phyloP scores from a whole-genome alignment of 1,139 yeast species.

The Schwanniomyces etchellsii region DNA sequence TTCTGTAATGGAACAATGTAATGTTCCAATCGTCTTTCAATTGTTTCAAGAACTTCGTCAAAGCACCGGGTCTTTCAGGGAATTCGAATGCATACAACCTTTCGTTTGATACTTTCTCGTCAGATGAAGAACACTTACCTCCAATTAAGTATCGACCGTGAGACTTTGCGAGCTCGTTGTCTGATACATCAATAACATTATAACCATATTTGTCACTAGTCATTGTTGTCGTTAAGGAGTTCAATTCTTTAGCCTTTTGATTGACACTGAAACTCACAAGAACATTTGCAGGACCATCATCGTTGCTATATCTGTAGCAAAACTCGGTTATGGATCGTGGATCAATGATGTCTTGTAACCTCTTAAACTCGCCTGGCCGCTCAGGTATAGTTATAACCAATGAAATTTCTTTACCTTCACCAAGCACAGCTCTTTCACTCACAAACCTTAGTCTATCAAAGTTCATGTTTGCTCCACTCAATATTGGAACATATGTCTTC shows the following conservation, averaged over 20 bases:
- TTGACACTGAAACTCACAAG: conserved; percentile 83
- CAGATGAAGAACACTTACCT: conserved; percentile 56
- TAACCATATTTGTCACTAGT: conserved; percentile 38
- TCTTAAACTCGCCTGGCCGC: conserved; percentile 80
- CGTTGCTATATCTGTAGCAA: conserved; percentile 62
- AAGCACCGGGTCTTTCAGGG: conserved; percentile 96
- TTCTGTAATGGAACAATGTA: conserved; percentile 91
- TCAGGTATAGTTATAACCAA: conserved; percentile 89
- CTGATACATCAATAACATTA: conserved; percentile 77
- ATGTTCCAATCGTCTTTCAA: conserved; percentile 83
- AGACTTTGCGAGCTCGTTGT: conserved; percentile 89
- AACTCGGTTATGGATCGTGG: conserved; percentile 94
- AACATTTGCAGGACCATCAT: conserved; percentile 61
- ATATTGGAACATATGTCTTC: conserved; percentile 73
- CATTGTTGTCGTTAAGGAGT: conserved; percentile 34
- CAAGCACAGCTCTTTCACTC: conserved; percentile 95
- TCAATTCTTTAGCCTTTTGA: conserved; percentile 56
- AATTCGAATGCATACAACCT: conserved; percentile 81
- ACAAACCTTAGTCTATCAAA: conserved; percentile 94
- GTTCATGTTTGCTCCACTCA: conserved; percentile 97
- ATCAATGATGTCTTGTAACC: conserved; percentile 65
- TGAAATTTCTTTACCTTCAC: conserved; percentile 96
- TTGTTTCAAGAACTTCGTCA: conserved; percentile 68
- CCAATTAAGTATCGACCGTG: conserved; percentile 97
- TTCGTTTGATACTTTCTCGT: conserved; percentile 54